A percentile compares a stretch with the other conserved stretches of the same genome.
Conservation (phyloP, 305 asterid genomes). For the Vinca major region DNA sequence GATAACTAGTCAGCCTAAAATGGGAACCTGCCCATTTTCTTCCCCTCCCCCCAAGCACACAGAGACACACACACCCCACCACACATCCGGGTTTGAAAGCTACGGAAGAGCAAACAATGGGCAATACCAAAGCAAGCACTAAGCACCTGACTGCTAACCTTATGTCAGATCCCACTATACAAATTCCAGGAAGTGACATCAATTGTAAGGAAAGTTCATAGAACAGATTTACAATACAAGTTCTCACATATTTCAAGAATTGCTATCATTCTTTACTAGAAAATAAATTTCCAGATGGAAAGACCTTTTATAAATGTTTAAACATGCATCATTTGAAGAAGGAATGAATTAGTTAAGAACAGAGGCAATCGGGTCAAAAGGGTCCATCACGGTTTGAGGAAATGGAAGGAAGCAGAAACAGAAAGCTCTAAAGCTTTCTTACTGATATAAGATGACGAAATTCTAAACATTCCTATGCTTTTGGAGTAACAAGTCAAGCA, state of each 20-base stretch:
- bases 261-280: not conserved
- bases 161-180: not conserved
- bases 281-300: not conserved
- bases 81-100: not conserved
- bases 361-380: not conserved
- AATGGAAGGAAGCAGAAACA: not conserved
- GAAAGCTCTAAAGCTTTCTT: not conserved
- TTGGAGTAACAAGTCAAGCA: not conserved
- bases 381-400: not conserved
- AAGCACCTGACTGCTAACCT: not conserved
- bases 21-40: not conserved
- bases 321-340: not conserved
- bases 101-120: not conserved
- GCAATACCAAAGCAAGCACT: not conserved
- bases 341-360: not conserved
- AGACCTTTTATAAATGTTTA: not conserved
- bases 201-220: not conserved
- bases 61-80: not conserved
- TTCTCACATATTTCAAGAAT: not conserved
- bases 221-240: not conserved
- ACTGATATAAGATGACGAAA: not conserved
- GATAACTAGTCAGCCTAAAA: not conserved
- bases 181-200: not conserved
- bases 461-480: not conserved
- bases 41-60: not conserved